Percentiles rank a stretch among this genome's conserved stretches.
Evolutionary conservation across 2,329 filamentous ascomycete genomes (phyloP).

Genomic region (Amphichorda felina): DNA sequence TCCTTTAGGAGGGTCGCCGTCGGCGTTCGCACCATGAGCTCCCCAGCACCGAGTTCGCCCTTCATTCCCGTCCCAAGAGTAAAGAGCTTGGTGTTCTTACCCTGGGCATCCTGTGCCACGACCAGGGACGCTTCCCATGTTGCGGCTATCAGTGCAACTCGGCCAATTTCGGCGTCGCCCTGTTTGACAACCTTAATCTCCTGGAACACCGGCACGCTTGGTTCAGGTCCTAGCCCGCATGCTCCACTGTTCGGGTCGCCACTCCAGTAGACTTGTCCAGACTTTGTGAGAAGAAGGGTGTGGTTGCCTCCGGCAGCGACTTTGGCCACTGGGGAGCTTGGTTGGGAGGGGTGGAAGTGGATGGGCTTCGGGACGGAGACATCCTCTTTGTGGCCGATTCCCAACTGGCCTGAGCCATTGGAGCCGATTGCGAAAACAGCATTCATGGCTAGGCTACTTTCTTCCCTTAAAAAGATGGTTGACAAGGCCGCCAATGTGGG

Average conservation of each 20-base stretch:
- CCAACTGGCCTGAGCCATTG: constrained; percentile 66
- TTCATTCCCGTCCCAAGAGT: constrained; percentile 55
- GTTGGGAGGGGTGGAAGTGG: constrained; percentile 34
- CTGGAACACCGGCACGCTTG: constrained; percentile 24
- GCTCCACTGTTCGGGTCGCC: constrained; percentile 48
- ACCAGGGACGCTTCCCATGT: constrained; percentile 70
- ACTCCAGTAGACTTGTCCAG: constrained; percentile 49
- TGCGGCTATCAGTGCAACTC: constrained; percentile 43
- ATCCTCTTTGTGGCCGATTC: constrained; percentile 59
- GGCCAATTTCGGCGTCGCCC: constrained; percentile 13
- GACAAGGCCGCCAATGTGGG: too few species aligned
- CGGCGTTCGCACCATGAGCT: constrained; percentile 34
- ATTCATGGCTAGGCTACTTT: constrained; percentile 27
- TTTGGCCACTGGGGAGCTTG: constrained; percentile 21
- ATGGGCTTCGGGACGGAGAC: constrained; percentile 54
- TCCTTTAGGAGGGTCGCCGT: constrained; percentile 36
- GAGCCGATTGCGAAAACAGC: constrained; percentile 59
- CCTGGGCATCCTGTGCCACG: constrained; percentile 32
- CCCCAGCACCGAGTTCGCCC: constrained; percentile 60
- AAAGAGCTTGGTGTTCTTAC: constrained; percentile 38
- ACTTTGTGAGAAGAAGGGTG: constrained; percentile 56
- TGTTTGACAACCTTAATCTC: constrained; percentile 21
- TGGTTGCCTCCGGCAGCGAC: constrained; percentile 71
- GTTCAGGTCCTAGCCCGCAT: constrained; percentile 31
- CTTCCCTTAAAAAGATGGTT: too few species aligned